Evolutionary conservation across 116 monocot genomes (phyloP).

Genomic region (Posidonia oceanica): DNA sequence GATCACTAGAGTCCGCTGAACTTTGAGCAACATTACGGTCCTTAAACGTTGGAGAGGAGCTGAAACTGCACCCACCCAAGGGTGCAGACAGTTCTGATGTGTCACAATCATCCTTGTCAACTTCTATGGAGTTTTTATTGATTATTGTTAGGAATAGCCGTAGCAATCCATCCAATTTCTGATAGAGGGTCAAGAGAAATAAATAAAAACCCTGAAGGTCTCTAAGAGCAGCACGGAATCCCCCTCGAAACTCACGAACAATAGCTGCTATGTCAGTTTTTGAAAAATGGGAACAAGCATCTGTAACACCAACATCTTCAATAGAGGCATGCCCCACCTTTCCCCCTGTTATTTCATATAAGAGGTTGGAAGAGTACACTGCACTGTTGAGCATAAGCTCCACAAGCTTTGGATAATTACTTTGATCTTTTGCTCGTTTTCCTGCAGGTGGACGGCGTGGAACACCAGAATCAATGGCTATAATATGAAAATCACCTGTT

Average conservation of each 20-base stretch:
- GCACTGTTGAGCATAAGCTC: constrained; percentile 72
- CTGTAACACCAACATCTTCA: constrained; percentile 18
- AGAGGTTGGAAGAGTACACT: constrained; percentile 56
- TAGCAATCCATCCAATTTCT: constrained; percentile 80
- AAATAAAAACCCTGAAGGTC: constrained; percentile 82
- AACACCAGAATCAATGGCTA: constrained; percentile 91
- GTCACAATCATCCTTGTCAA: constrained; percentile 59
- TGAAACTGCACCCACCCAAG: constrained; percentile 13
- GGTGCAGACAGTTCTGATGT: constrained; percentile 23
- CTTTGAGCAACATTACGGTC: constrained; percentile 25
- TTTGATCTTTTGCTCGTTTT: constrained; percentile 80
- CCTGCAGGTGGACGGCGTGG: constrained; percentile 83
- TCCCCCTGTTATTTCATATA: constrained; percentile 78
- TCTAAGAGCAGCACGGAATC: constrained; percentile 79
- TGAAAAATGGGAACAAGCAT: constrained; percentile 24
- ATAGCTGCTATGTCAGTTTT: constrained; percentile 28
- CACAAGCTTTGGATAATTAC: constrained; percentile 69
- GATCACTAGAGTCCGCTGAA: constrained; percentile 33
- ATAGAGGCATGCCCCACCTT: constrained; percentile 45
- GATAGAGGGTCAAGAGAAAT: constrained; percentile 85
- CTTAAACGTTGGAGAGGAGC: constrained; percentile 23
- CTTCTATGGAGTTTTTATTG: constrained; percentile 40
- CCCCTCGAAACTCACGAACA: constrained; percentile 65
- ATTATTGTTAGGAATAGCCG: constrained; percentile 47
- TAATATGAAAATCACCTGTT: constrained; percentile 33